Evolutionary conservation across 345 rosid genomes (phyloP), one percentile per base, ranked within the genome.

Genomic region (Limnanthes douglasii): DNA sequence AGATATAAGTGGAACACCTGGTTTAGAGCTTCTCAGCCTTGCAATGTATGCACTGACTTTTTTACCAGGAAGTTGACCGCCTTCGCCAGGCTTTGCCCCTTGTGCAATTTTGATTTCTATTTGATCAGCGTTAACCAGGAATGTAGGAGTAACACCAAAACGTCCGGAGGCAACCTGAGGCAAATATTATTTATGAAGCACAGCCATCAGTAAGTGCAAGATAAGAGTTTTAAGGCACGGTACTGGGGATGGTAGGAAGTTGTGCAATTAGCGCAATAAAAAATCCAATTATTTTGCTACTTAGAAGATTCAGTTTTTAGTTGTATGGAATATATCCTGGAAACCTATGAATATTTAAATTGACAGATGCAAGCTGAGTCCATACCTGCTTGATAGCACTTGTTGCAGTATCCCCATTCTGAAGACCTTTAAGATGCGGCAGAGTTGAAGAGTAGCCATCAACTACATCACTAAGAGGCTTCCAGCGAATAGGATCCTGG

Each of bases 71-170:
- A 90, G 62, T 53, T 90, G 98, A 20, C 98, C 95, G 35, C 98
- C 98, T 68, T 80, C 98, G 18, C 98, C 98, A 24, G 98, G 98
- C 50, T 84, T 90, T 36, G 98, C 98, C 46, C 98, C 98, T 75
- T 84, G 95, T 44, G 98, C 98, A 53, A 90, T 86, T 73, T 90
- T 90, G 57, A 90, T 90, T 59, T 90, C 98, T 46, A 84, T 9
- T 41, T 84, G 98, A 60, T 72, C 96, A 19, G 98, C 95, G 61
- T 84, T 83, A 13, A 64, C 95, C 67, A 90, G 64, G 73, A 90
- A 90, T 9, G 94, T 90, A 38, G 98, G 98, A 35, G 98, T 90
- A 39, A 90, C 98, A 52, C 96, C 95, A 62, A 90, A 90, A 27
- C 96, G 92, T 8, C 98, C 94, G 39, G 98, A 90, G 46, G 98